These are phyloP conservation scores for Aspergillus costaricaensis DNA, from an alignment of 2,329 filamentous ascomycete species.

Conservation along the genomic window DNA sequence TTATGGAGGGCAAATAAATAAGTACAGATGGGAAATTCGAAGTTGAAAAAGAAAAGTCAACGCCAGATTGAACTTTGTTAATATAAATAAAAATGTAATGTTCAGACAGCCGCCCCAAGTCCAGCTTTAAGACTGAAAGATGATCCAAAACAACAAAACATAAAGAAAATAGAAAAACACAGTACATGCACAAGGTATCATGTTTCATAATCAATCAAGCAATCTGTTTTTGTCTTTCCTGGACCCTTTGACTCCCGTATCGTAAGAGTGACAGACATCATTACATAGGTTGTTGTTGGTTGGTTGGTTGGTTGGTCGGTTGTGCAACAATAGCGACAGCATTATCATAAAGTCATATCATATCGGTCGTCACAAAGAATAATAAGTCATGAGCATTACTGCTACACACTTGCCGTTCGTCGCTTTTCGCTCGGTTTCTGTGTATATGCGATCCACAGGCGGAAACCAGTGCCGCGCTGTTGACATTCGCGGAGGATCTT, in stretches of 20 bases:
- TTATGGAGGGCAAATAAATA: neutral
- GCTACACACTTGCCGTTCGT: slow-evolving; percentile 47
- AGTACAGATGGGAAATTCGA: too few relatives aligned
- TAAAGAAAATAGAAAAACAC: slow-evolving; percentile 5
- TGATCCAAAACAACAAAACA: neutral
- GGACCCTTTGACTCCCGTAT: neutral
- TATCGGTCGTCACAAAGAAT: neutral
- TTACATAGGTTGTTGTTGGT: neutral
- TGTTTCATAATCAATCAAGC: neutral
- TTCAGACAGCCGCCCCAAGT: slow-evolving; percentile 20
- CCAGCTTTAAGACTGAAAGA: neutral
- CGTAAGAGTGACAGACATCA: neutral
- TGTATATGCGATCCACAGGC: slow-evolving; percentile 87
- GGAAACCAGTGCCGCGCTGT: slow-evolving; percentile 81
- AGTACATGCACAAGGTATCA: slow-evolving; percentile 10
- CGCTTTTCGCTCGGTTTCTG: slow-evolving; percentile 66
- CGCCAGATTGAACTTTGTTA: neutral
- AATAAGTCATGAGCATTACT: neutral
- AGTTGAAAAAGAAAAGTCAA: neutral
- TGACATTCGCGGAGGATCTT: slow-evolving; percentile 80
- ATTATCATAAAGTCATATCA: neutral
- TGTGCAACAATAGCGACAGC: neutral
- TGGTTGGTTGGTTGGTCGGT: neutral
- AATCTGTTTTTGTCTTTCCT: slow-evolving; percentile 9
- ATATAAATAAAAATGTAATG: slow-evolving; percentile 3